phyloP scores from a whole-genome alignment of 768 basidiomycete species.

The Antrodiella citrinella region DNA sequence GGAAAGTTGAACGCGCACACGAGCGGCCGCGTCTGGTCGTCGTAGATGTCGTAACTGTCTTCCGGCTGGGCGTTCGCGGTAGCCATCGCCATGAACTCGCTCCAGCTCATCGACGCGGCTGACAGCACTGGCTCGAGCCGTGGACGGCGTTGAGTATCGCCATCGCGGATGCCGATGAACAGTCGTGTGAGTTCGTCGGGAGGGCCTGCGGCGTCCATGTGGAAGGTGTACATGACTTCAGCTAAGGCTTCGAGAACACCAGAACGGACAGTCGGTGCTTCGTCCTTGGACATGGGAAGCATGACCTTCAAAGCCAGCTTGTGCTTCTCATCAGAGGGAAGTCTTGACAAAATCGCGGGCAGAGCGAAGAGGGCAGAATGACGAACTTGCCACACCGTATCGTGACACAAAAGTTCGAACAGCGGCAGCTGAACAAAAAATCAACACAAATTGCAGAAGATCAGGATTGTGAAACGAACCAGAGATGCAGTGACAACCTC shows the following conservation, averaged over 20 bases:
- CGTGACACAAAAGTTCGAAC: constrained; percentile 61
- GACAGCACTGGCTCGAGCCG: constrained; percentile 16
- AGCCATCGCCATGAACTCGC: constrained; percentile 9
- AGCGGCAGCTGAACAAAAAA: constrained; percentile 58
- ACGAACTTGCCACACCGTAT: constrained; percentile 74
- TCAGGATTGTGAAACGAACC: constrained; percentile 32
- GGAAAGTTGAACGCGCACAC: constrained; percentile 90
- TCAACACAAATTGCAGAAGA: neutral
- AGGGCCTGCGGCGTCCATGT: constrained; percentile 53
- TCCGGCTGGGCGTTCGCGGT: constrained; percentile 3
- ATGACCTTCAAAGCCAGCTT: constrained; percentile 61
- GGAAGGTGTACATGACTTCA: constrained; percentile 82
- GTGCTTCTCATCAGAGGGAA: constrained; percentile 50
- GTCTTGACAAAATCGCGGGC: constrained; percentile 66
- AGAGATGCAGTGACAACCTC: constrained; percentile 59
- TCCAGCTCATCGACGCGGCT: constrained; percentile 10
- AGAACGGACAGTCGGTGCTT: constrained; percentile 58
- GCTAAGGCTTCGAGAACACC: constrained; percentile 83
- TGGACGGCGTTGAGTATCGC: constrained; percentile 16
- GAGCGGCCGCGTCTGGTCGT: constrained; percentile 64
- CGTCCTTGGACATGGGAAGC: constrained; percentile 54
- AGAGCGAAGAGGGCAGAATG: constrained; percentile 83
- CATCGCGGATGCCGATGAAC: constrained; percentile 59
- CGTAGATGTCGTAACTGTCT: constrained; percentile 28
- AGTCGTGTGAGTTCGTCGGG: constrained; percentile 68